Conservation (phyloP, 805 yeast genomes). For the Tetrapisispora phaffii region DNA sequence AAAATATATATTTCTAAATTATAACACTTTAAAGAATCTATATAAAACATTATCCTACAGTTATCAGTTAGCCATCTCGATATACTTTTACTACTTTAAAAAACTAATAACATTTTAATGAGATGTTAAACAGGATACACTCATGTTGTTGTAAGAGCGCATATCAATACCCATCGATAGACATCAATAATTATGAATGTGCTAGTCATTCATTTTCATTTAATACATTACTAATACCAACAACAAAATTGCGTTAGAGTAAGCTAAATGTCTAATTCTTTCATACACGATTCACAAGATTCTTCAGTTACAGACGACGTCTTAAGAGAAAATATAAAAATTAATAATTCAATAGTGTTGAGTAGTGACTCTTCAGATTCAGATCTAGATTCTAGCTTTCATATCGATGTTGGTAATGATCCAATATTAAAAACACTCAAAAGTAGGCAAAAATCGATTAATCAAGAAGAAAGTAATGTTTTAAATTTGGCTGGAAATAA, state of each 20-base stretch:
- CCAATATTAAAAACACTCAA: not conserved
- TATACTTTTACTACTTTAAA: too few relatives aligned
- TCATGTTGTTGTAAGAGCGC: too few relatives aligned
- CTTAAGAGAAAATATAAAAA: too few relatives aligned
- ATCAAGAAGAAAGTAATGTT: not conserved
- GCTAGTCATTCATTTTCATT: not conserved
- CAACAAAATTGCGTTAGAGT: too few relatives aligned
- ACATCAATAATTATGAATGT: too few relatives aligned
- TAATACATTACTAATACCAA: not conserved
- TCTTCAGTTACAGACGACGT: not conserved
- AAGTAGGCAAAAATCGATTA: not conserved
- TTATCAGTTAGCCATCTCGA: too few relatives aligned
- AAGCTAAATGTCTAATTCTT: not conserved
- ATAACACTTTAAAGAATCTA: too few relatives aligned
- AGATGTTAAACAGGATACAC: too few relatives aligned
- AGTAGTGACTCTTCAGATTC: not conserved
- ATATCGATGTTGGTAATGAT: not conserved
- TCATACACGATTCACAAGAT: constrained; percentile 1
- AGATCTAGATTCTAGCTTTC: not conserved
- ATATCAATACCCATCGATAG: too few relatives aligned
- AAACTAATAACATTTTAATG: too few relatives aligned
- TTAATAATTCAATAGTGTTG: not conserved
- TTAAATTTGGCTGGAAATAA: not conserved
- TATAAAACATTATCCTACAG: too few relatives aligned
- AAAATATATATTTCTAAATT: too few relatives aligned